Percentiles rank a stretch among this genome's conserved stretches.
Conservation (phyloP, 345 rosid genomes). For the Pelargonium nanum region DNA sequence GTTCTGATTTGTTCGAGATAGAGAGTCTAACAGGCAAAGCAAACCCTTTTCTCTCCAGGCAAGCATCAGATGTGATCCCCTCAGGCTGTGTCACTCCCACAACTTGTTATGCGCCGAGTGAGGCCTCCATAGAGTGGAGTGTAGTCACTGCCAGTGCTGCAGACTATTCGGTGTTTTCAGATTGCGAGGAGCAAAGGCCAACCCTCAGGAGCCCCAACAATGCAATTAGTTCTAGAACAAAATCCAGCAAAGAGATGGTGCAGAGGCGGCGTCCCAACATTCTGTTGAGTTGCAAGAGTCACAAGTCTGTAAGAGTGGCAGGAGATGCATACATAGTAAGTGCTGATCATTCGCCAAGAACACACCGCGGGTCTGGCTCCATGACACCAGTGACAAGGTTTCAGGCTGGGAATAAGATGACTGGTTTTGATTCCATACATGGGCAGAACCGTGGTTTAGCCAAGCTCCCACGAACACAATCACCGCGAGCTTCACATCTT, state of each 20-base stretch:
- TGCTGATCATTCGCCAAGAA: constrained; percentile 20
- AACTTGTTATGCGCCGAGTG: constrained; percentile 68
- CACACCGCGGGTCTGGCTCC: no score
- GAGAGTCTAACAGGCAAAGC: constrained; percentile 61
- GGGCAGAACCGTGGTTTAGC: no score
- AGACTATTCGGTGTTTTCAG: no score
- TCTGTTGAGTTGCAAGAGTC: constrained; percentile 61
- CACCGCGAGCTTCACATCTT: constrained; percentile 20
- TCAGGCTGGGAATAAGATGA: constrained; percentile 30
- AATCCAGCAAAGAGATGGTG: constrained; percentile 13
- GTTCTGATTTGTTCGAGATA: constrained; percentile 82
- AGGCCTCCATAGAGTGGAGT: constrained; percentile 85
- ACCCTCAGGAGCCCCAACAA: no score
- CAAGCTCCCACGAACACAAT: no score
- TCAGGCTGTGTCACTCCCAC: constrained; percentile 59
- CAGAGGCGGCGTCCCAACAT: constrained; percentile 29
- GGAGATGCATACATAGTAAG: constrained; percentile 39
- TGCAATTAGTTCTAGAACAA: constrained; percentile 11
- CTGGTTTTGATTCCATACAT: constrained; percentile 26
- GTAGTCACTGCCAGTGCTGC: constrained; percentile 79
- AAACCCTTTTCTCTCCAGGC: constrained; percentile 46
- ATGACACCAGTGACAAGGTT: no score
- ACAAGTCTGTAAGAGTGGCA: constrained; percentile 52
- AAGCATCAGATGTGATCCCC: constrained; percentile 38
- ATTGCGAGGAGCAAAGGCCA: no score